Evolutionary conservation across 2,329 filamentous ascomycete genomes (phyloP), one percentile per base, ranked within the genome.

Genomic region (Xylariaceae sp.): DNA sequence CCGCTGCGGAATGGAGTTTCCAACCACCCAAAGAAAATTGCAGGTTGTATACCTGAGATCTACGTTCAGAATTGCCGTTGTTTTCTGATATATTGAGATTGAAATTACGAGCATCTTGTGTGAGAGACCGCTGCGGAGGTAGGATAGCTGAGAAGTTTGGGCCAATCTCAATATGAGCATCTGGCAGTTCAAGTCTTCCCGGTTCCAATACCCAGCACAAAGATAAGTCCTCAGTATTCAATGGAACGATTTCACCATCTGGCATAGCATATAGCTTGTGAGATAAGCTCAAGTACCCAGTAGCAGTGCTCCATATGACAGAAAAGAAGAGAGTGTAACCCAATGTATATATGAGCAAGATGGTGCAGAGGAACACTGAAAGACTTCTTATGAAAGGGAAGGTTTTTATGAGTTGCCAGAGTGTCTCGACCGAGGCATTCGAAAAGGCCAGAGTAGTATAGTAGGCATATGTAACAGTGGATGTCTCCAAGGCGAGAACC

Each of bases 181-280:
- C 21, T 20, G 44, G 4, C 20, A 23, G 18, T 8, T 26, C 33
- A 24, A 48, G 44, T 24, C 44, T 48, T 4, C 6, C 7, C 4
- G 20, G 32, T 27, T 51, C 48, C 9, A 51, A 24, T 16, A 51
- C 40, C 48, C 48, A 51, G 32, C 48, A 51, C 24, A 43, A 32
- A 13, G 39, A 4, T 35, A 51, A 21, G 13, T 51, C 4, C 30
- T 51, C 40, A 16, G 11, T 39, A 18, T 49, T 29, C 10, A 49
- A n/a, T 15, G 40, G 40, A 13, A 55, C 27, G 5, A 51, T 13
- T 2, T 55, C 47, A 6, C 46, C 46, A 11, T 20, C 24, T 6
- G 46, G 40, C 47, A 55, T 50, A 20, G 46, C 46, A 35, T 50
- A 51, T 2, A 55, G 45, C 16, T 50, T 49, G 20, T 54, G 51